Evolutionary conservation across 2,329 filamentous ascomycete species (phyloP).

Genomic region (Pezicula carpinea): DNA sequence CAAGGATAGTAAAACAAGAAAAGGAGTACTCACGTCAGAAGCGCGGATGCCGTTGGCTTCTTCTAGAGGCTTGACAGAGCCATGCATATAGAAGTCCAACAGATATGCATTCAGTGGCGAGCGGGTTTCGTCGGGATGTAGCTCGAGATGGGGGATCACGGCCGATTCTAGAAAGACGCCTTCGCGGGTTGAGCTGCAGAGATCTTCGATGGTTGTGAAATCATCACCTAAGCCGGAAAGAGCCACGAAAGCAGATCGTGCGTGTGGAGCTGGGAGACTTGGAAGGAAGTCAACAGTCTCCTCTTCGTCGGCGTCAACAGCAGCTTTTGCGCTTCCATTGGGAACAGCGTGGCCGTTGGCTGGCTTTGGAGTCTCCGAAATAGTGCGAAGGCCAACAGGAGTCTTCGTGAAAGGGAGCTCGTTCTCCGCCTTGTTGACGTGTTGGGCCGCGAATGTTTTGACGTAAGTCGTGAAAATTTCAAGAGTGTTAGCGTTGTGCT

Average conservation of each 20-base stretch:
- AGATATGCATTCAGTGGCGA: constrained; percentile 61
- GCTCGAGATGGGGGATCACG: constrained; percentile 63
- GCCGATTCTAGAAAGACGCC: constrained; percentile 73
- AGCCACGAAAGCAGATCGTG: constrained; percentile 66
- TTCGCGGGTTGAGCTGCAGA: constrained; percentile 59
- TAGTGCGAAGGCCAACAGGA: constrained; percentile 12
- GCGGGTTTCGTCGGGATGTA: constrained; percentile 51
- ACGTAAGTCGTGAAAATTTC: constrained; percentile 66
- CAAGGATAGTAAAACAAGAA: not conserved
- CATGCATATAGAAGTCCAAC: constrained; percentile 74
- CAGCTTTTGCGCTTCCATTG: constrained; percentile 10
- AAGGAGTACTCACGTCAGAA: constrained; percentile 40
- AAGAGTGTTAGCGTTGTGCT: constrained; percentile 63
- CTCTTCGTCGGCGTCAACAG: constrained; percentile 9
- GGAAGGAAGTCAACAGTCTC: constrained; percentile 15
- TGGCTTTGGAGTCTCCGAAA: not conserved
- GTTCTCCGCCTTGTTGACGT: constrained; percentile 33
- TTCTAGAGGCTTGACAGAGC: constrained; percentile 55
- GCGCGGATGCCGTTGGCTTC: constrained; percentile 61
- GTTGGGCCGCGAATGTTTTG: constrained; percentile 61
- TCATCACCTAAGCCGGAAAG: constrained; percentile 64
- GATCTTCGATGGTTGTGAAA: constrained; percentile 60
- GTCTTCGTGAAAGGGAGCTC: constrained; percentile 25
- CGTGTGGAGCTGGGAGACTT: constrained; percentile 35
- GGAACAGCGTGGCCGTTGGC: constrained; percentile 4